phyloP scores from a whole-genome alignment of 1,139 yeast species.

The Taphrina populina region DNA sequence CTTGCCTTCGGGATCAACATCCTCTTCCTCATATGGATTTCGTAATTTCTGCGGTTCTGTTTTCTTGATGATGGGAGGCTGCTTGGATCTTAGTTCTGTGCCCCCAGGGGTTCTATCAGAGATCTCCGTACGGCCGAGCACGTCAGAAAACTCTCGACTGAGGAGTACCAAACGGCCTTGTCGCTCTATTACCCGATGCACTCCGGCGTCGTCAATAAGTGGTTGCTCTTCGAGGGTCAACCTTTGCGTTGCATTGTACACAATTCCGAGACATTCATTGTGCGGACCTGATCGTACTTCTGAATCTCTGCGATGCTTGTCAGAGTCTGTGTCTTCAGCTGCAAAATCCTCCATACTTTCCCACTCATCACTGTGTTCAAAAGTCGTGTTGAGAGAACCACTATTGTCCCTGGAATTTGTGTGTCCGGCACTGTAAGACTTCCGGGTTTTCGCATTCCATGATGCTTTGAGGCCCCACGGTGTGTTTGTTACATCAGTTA shows the following conservation, averaged over 20 bases:
- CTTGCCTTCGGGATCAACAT: not conserved
- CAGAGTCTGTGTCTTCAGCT: not conserved
- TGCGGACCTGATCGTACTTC: not conserved
- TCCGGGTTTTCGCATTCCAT: constrained; percentile 11
- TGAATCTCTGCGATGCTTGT: not conserved
- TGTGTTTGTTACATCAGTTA: constrained; percentile 44
- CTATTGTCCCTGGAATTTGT: constrained; percentile 1
- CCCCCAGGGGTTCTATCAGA: constrained; percentile 18
- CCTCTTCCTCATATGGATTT: constrained; percentile 36
- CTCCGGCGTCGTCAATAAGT: constrained; percentile 43
- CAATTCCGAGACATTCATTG: constrained; percentile 5
- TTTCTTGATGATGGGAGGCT: constrained; percentile 15
- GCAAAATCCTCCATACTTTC: constrained; percentile 25
- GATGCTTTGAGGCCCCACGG: constrained; percentile 47
- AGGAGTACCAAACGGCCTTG: constrained; percentile 42
- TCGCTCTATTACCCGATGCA: constrained; percentile 42
- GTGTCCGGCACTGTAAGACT: not conserved
- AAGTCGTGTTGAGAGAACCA: not conserved
- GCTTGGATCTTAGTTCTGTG: constrained; percentile 5
- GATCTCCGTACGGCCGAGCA: constrained; percentile 25
- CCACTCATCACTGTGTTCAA: constrained; percentile 31
- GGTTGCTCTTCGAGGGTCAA: constrained; percentile 45
- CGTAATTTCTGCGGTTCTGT: constrained; percentile 33
- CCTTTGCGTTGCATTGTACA: constrained; percentile 40
- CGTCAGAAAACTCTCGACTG: constrained; percentile 42